Evolutionary conservation across 2,329 filamentous ascomycete species (phyloP).

Genomic region (Ceratocystis ficicola): DNA sequence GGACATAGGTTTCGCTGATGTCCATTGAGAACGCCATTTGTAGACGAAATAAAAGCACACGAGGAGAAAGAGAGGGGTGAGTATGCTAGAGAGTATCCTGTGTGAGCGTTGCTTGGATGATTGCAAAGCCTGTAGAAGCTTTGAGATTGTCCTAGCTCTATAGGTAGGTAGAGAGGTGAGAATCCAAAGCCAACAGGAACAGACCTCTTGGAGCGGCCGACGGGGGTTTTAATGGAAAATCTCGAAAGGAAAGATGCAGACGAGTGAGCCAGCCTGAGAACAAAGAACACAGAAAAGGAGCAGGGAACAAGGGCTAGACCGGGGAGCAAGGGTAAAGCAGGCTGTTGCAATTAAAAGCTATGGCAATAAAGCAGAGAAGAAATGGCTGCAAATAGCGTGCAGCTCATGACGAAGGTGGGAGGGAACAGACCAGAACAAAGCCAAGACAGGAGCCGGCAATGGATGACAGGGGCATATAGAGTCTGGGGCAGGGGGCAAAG

Average conservation of each 20-base stretch:
- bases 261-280: too few relatives aligned
- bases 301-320: not conserved
- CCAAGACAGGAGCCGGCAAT: too few relatives aligned
- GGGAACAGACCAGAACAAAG: not conserved
- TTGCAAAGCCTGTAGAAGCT: slow-evolving; percentile 1
- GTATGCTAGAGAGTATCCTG: not conserved
- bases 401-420: not conserved
- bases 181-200: not conserved
- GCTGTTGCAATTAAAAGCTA: not conserved
- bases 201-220: not conserved
- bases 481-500: not conserved
- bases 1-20: not conserved
- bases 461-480: not conserved
- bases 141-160: slow-evolving; percentile 7
- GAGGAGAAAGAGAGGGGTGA: not conserved
- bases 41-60: too few relatives aligned
- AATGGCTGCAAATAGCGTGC: not conserved
- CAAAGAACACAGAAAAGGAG: too few relatives aligned
- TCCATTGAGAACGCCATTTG: not conserved
- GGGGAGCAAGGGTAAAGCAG: not conserved
- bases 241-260: not conserved
- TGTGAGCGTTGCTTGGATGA: not conserved
- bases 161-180: not conserved
- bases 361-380: not conserved
- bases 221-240: slow-evolving; percentile 10